These are phyloP conservation scores for Ajuga reptans DNA, from an alignment of 305 asterid genomes.

Conservation along the genomic window DNA sequence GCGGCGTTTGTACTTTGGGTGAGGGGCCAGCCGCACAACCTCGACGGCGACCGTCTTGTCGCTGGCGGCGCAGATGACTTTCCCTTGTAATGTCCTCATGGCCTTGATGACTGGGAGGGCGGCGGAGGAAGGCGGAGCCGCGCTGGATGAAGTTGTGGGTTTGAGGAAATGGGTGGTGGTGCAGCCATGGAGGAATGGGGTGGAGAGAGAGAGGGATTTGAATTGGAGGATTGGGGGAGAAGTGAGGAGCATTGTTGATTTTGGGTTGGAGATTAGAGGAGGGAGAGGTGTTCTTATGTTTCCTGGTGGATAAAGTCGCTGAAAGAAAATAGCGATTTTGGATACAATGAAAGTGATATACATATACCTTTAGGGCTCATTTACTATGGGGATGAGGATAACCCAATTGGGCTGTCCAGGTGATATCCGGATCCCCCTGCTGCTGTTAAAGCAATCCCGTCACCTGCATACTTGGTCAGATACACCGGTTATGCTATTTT, in stretches of 20 bases:
- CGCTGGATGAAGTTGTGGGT: conserved; percentile 25
- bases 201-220: conserved; percentile 55
- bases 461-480: no score
- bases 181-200: conserved; percentile 72
- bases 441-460: no score
- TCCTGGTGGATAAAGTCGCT: conserved; percentile 22
- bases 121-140: conserved; percentile 27
- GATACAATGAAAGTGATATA: no score
- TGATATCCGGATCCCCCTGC: no score
- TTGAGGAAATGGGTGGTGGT: conserved; percentile 34
- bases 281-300: background rate
- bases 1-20: conserved; percentile 92
- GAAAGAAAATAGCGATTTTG: background rate
- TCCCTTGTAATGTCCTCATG: conserved; percentile 61
- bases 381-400: no score
- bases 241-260: conserved; percentile 15
- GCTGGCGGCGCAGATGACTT: conserved; percentile 61
- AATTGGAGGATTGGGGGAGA: conserved; percentile 46
- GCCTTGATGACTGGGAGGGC: conserved; percentile 51
- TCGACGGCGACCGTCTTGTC: conserved; percentile 90
- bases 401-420: no score
- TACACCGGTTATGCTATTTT: no score
- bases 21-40: conserved; percentile 75
- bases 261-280: conserved; percentile 25
- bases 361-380: no score